Conservation (phyloP, 2,329 filamentous ascomycete species). For the Neonectria neomacrospora region DNA sequence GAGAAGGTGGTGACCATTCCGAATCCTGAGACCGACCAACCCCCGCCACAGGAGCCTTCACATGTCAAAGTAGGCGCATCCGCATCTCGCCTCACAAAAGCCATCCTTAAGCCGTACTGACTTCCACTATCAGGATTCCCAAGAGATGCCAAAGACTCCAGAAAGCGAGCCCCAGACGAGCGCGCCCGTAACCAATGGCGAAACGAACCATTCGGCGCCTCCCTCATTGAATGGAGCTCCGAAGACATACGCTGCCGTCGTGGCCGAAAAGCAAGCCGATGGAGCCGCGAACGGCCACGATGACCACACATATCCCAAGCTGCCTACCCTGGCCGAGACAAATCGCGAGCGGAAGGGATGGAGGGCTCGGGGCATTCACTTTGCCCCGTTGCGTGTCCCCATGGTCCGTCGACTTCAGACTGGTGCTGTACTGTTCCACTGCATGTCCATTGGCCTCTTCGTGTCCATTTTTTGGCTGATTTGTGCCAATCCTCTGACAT, state of each 20-base stretch:
- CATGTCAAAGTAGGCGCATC: constrained; percentile 18
- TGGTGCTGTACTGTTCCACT: constrained; percentile 79
- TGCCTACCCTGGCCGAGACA: constrained; percentile 36
- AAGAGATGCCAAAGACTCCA: constrained; percentile 21
- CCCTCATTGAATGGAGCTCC: constrained; percentile 30
- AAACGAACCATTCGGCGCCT: constrained; percentile 29
- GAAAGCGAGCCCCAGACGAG: constrained; percentile 31
- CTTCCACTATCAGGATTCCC: constrained; percentile 7
- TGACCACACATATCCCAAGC: constrained; percentile 43
- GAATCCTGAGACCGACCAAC: constrained; percentile 32
- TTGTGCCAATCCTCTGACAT: constrained; percentile 90
- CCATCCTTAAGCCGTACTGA: constrained; percentile 17
- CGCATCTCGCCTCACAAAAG: background rate
- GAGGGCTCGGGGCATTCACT: constrained; percentile 72
- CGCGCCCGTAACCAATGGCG: constrained; percentile 35
- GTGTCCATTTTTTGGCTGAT: constrained; percentile 89
- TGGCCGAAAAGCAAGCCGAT: constrained; percentile 25
- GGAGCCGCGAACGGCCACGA: constrained; percentile 19
- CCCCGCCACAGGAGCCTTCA: constrained; percentile 15
- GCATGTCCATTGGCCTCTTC: constrained; percentile 74
- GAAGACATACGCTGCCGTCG: constrained; percentile 40
- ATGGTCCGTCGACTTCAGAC: constrained; percentile 79
- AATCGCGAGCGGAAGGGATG: constrained; percentile 47
- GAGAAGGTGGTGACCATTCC: constrained; percentile 40
- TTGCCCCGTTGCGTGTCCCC: constrained; percentile 82